Percentiles rank a stretch among this genome's conserved stretches.
Conservation (phyloP, 169 alveolate genomes). For the Eimeria tenella region DNA sequence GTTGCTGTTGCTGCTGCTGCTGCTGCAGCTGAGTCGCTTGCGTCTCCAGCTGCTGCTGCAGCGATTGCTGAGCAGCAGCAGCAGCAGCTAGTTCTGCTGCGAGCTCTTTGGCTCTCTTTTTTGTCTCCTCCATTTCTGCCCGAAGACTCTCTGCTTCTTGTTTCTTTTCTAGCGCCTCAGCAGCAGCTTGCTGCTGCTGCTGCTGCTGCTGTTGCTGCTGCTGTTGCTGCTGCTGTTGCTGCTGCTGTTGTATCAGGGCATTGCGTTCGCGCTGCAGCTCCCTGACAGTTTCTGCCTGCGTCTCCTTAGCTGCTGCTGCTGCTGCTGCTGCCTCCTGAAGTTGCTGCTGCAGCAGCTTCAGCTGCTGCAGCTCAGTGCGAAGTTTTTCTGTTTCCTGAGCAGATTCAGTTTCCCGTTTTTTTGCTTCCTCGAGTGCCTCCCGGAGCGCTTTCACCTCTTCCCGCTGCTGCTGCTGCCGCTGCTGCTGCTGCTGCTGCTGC, state of each 20-base stretch:
- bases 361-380: not conserved
- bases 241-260: slow-evolving; percentile 9
- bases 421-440: not conserved
- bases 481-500: slow-evolving; percentile 33
- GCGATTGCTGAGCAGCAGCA: not conserved
- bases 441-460: not conserved
- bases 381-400: not conserved
- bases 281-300: not conserved
- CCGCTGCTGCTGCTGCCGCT: not conserved
- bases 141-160: not conserved
- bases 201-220: not conserved
- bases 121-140: not conserved
- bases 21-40: not conserved
- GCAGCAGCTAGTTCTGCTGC: too few relatives aligned
- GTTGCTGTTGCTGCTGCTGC: not conserved
- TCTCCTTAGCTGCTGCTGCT: not conserved
- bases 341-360: not conserved
- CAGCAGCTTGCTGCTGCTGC: slow-evolving; percentile 1
- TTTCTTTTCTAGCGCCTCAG: not conserved
- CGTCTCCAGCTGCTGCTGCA: not conserved
- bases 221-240: not conserved
- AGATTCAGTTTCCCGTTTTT: not conserved
- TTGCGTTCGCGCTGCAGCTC: slow-evolving; percentile 22
- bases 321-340: not conserved
- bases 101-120: not conserved